Conservation (phyloP, 768 basidiomycete genomes). For the Clitopilus passeckerianus region DNA sequence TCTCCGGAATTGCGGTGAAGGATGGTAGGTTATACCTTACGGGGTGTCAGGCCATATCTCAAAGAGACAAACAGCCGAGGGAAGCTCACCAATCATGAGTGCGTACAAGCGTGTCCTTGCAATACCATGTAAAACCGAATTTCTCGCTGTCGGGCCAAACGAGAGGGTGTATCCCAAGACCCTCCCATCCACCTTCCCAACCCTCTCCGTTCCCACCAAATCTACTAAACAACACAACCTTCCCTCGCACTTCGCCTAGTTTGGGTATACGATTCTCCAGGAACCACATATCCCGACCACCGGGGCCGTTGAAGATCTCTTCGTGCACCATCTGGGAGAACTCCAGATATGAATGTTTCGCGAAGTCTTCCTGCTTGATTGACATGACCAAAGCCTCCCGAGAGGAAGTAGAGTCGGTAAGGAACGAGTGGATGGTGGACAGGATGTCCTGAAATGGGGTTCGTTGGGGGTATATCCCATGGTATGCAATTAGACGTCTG, state of each 20-base stretch:
- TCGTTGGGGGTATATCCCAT: slow-evolving; percentile 69
- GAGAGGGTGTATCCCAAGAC: slow-evolving; percentile 83
- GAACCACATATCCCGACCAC: slow-evolving; percentile 68
- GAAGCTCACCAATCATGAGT: slow-evolving; percentile 78
- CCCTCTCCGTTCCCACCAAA: slow-evolving; percentile 68
- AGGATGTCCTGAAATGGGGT: slow-evolving; percentile 68
- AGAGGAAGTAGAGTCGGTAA: slow-evolving; percentile 48
- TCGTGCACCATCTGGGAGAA: slow-evolving; percentile 67
- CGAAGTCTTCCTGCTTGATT: slow-evolving; percentile 82
- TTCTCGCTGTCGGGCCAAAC: slow-evolving; percentile 79
- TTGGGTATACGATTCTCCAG: slow-evolving; percentile 75
- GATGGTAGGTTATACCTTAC: slow-evolving; percentile 76
- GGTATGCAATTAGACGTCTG: slow-evolving; percentile 68
- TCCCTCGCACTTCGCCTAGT: slow-evolving; percentile 83
- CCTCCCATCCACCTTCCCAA: slow-evolving; percentile 67
- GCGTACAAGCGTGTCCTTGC: slow-evolving; percentile 61
- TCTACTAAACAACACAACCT: slow-evolving; percentile 79
- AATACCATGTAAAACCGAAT: slow-evolving; percentile 75
- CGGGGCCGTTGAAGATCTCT: slow-evolving; percentile 55
- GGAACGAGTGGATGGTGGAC: slow-evolving; percentile 53
- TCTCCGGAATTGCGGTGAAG: slow-evolving; percentile 82
- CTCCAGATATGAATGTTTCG: slow-evolving; percentile 30
- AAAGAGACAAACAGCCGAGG: slow-evolving; percentile 3
- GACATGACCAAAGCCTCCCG: slow-evolving; percentile 82
- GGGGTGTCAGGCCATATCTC: not conserved